Conservation (phyloP, 192 early-diverging fungal species). For the Coemansia sp. region DNA sequence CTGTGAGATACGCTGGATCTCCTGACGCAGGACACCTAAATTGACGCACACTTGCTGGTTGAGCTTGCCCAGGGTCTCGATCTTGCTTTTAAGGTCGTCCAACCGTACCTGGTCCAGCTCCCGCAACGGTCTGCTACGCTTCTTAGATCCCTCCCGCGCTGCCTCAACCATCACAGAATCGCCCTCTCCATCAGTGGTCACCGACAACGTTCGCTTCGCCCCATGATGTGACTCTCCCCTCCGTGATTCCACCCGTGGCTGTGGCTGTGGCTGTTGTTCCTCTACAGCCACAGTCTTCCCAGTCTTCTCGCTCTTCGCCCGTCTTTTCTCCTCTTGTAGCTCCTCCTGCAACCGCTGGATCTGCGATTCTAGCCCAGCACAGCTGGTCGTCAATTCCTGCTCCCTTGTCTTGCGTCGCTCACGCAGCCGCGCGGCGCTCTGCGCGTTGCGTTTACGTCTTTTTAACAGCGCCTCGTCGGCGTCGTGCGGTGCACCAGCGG, state of each 20-base stretch:
- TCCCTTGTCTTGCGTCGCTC: slow-evolving; percentile 52
- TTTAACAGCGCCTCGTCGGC: slow-evolving; percentile 45
- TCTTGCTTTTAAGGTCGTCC: slow-evolving; percentile 33
- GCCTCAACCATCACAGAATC: slow-evolving; percentile 16
- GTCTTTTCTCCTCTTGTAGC: slow-evolving; percentile 37
- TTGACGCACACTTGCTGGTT: slow-evolving; percentile 51
- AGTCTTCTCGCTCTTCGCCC: slow-evolving; percentile 16
- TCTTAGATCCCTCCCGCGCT: neutral
- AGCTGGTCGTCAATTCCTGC: slow-evolving; percentile 35
- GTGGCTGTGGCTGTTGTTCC: neutral
- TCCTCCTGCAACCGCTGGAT: slow-evolving; percentile 39
- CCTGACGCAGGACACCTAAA: slow-evolving; percentile 40
- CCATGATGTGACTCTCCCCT: neutral
- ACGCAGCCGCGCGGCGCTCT: slow-evolving; percentile 52
- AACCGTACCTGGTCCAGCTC: slow-evolving; percentile 52
- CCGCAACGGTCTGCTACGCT: slow-evolving; percentile 31
- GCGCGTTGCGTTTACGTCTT: slow-evolving; percentile 52
- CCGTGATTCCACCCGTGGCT: neutral
- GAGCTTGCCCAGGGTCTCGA: slow-evolving; percentile 44
- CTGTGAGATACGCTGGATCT: slow-evolving; percentile 42
- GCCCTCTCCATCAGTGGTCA: slow-evolving; percentile 10
- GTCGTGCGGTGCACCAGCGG: neutral
- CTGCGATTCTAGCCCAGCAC: slow-evolving; percentile 34
- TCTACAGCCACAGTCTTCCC: neutral
- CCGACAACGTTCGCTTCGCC: slow-evolving; percentile 16